phyloP scores from a whole-genome alignment of 2,329 filamentous ascomycete species.

The Pseudogymnoascus sp. region DNA sequence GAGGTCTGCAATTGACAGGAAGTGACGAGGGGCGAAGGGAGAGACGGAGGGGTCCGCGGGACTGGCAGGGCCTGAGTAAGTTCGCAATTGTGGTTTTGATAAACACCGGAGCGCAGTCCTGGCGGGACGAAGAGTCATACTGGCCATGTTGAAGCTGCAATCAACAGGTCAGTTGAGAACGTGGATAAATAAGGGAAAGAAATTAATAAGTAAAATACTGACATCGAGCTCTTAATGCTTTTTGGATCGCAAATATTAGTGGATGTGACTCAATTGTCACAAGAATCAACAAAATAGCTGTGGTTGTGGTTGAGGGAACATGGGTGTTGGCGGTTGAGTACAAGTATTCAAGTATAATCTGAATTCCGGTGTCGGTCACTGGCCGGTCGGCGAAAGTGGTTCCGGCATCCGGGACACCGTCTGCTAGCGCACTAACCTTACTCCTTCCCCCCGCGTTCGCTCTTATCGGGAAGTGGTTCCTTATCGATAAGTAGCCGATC shows the following conservation, averaged over 20 bases:
- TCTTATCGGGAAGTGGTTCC: background rate
- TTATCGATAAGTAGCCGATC: constrained; percentile 7
- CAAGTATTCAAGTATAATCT: background rate
- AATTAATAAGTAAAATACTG: background rate
- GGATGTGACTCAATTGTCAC: background rate
- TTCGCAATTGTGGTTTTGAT: constrained; percentile 17
- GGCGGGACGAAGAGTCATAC: constrained; percentile 19
- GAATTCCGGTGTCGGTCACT: constrained; percentile 8
- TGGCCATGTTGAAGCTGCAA: constrained; percentile 17
- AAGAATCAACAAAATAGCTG: background rate
- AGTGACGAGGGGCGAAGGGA: constrained; percentile 65
- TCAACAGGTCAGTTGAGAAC: constrained; percentile 13
- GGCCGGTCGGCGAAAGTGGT: background rate
- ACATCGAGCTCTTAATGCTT: background rate
- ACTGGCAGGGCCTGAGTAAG: constrained; percentile 16
- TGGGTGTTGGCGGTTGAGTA: background rate
- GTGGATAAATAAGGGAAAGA: background rate
- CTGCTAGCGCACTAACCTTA: background rate
- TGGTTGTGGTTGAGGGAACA: background rate
- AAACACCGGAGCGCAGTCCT: constrained; percentile 20
- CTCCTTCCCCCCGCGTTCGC: background rate
- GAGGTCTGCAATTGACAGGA: constrained; percentile 86
- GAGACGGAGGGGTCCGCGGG: constrained; percentile 25
- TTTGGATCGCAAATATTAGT: constrained; percentile 5
- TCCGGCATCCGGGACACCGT: background rate